Percentiles rank a stretch among this genome's conserved stretches.
Evolutionary conservation across 192 early-diverging fungal genomes (phyloP).

Genomic region (Coemansia pectinata): DNA sequence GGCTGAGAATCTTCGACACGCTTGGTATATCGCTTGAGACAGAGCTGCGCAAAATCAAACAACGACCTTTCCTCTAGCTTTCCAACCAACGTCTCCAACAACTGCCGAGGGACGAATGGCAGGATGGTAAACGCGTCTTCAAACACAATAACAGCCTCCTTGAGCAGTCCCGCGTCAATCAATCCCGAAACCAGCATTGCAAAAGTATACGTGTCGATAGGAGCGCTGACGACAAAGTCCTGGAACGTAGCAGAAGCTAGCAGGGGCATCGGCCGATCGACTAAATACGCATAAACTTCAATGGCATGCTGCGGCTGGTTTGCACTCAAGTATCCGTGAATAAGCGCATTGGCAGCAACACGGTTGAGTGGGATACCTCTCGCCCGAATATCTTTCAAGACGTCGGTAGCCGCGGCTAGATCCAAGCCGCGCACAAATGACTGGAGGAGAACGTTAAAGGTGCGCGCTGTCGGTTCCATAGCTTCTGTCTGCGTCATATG

Average conservation of each 20-base stretch:
- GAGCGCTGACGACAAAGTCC: constrained; percentile 14
- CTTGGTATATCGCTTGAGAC: constrained; percentile 28
- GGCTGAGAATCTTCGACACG: constrained; percentile 33
- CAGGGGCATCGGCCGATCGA: constrained; percentile 37
- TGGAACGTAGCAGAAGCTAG: constrained; percentile 2
- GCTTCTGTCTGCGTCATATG: constrained; percentile 17
- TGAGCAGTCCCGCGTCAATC: constrained; percentile 7
- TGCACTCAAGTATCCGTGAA: constrained; percentile 22
- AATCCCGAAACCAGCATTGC: constrained; percentile 31
- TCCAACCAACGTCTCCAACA: constrained; percentile 30
- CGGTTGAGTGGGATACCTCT: constrained; percentile 13
- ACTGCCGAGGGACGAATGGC: constrained; percentile 26
- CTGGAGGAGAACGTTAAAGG: constrained; percentile 31
- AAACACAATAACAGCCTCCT: constrained; percentile 42
- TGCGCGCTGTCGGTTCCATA: constrained; percentile 35
- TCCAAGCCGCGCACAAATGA: constrained; percentile 29
- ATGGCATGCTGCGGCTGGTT: constrained; percentile 16
- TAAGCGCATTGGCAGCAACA: constrained; percentile 26
- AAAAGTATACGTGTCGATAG: constrained; percentile 27
- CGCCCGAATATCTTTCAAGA: constrained; percentile 14
- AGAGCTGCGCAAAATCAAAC: constrained; percentile 26
- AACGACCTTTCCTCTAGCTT: constrained; percentile 23
- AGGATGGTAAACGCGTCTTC: constrained; percentile 47
- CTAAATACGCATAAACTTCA: constrained; percentile 29
- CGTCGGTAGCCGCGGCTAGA: constrained; percentile 2